These are phyloP conservation scores for Tetracentron sinense DNA, from an alignment of 164 flowering plant species.

Conservation along the genomic window DNA sequence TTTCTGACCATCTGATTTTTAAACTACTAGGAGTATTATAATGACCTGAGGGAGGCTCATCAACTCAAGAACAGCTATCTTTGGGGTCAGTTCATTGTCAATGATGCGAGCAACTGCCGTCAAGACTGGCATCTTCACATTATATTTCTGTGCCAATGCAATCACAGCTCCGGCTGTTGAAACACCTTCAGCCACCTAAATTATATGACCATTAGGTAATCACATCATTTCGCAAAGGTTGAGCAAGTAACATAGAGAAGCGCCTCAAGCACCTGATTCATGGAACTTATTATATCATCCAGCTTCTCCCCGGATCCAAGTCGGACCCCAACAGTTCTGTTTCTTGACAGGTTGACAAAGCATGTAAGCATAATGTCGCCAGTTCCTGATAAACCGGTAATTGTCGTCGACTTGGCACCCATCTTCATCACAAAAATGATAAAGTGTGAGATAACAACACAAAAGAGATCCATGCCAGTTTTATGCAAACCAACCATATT, in stretches of 20 bases:
- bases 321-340: conserved; percentile 89
- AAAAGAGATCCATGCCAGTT: not conserved
- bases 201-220: not conserved
- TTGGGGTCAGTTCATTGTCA: conserved; percentile 87
- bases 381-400: conserved; percentile 90
- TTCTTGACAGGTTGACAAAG: conserved; percentile 90
- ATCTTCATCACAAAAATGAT: conserved; percentile 43
- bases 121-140: conserved; percentile 91
- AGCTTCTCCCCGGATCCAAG: conserved; percentile 95
- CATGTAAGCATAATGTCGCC: conserved; percentile 99
- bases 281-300: conserved; percentile 73
- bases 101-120: conserved; percentile 95
- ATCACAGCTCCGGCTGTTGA: conserved; percentile 97
- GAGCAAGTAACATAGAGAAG: not conserved
- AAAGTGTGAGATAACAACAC: conserved; percentile 10
- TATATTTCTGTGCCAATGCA: conserved; percentile 91
- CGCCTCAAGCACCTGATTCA: conserved; percentile 69
- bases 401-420: conserved; percentile 93
- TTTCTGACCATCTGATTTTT: not conserved
- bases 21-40: not conserved
- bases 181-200: conserved; percentile 95
- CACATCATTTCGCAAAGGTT: conserved; percentile 5
- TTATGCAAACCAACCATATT: not conserved
- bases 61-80: conserved; percentile 80
- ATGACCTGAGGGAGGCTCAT: conserved; percentile 94